Base-by-base conservation (phyloP, 1,284 basidiomycete genomes). In the Heterobasidion irregulare region DNA sequence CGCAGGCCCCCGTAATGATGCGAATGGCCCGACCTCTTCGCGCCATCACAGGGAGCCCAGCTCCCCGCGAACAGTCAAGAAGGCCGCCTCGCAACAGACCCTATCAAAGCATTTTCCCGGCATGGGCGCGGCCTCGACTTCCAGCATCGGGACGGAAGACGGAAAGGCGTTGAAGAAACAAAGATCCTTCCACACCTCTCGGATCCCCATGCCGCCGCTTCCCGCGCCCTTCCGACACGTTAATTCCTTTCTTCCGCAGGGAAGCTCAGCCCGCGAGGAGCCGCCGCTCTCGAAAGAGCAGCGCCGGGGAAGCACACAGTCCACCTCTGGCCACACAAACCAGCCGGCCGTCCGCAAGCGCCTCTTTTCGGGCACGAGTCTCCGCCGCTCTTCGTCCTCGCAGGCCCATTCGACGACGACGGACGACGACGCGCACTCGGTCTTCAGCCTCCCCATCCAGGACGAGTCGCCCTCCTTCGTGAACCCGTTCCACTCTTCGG, bases 321-420 rank as follows among this genome's bases (percentile, higher is more conserved):
- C 53, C 4, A 38, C 52, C 8, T 18, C 19, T 13, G 19, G 26
- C 7, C 43, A 53, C 12, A 58, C 58, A 52, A 57, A 55, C n/a
- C 56, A 70, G 16, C 51, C 60, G 9, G 62, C 66, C 16, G 67
- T 69, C 32, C 69, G 83, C 56, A 82, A 77, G 62, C 76, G 83
- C n/a, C 65, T 86, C 13, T 86, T 85, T 62, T 85, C 84, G 15
- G 73, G 75, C 34, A 75, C 79, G 1, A 80, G 75, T 61, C 58
- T 69, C 33, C 72, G 77, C 53, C 72, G 78, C 56, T 78, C 79
- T 32, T 78, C 80, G 1, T 77, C 76, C 13, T 76, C 77, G 16
- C 73, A 74, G 50, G 67, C 66, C 16, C 63, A 65, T 34, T 57
- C 68, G 12, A 62, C 66, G 12, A 62, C 66, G 0, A 74, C 75